These are phyloP conservation scores for Wickerhamomyces subpelliculosus DNA, from an alignment of 805 yeast species.

Conservation along the genomic window DNA sequence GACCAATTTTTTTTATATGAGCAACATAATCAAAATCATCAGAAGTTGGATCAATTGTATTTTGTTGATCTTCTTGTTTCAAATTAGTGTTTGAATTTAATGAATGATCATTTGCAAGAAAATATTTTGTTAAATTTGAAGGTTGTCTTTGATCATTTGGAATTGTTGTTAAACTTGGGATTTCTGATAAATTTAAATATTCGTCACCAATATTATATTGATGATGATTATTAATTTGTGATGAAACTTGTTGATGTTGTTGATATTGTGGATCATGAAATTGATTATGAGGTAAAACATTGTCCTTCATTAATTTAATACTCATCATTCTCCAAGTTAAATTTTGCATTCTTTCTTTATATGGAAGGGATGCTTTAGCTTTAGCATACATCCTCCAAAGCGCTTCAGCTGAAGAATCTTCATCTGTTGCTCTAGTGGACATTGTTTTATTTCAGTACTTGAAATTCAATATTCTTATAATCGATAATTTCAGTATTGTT, in stretches of 20 bases:
- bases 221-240: conserved; percentile 3
- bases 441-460: too few relatives aligned
- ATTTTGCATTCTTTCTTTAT: conserved; percentile 73
- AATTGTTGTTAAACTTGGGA: background rate
- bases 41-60: conserved; percentile 36
- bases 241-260: background rate
- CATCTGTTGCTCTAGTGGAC: too few relatives aligned
- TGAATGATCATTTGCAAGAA: conserved; percentile 5
- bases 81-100: background rate
- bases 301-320: conserved; percentile 25
- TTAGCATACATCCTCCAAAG: conserved; percentile 79
- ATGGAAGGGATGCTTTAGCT: conserved; percentile 70
- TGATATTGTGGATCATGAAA: background rate
- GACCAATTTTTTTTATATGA: conserved; percentile 52
- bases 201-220: conserved; percentile 15
- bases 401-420: conserved; percentile 39
- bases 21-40: conserved; percentile 61
- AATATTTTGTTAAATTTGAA: conserved; percentile 20
- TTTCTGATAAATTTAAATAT: conserved; percentile 15
- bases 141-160: conserved; percentile 5
- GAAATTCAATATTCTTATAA: too few relatives aligned
- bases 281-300: background rate
- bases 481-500: too few relatives aligned
- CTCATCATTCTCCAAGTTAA: conserved; percentile 85
- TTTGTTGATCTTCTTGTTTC: too few relatives aligned